A percentile compares a stretch with the other conserved stretches of the same genome.
phyloP scores from a whole-genome alignment of 805 yeast species.

The Cyberlindnera mrakii region DNA sequence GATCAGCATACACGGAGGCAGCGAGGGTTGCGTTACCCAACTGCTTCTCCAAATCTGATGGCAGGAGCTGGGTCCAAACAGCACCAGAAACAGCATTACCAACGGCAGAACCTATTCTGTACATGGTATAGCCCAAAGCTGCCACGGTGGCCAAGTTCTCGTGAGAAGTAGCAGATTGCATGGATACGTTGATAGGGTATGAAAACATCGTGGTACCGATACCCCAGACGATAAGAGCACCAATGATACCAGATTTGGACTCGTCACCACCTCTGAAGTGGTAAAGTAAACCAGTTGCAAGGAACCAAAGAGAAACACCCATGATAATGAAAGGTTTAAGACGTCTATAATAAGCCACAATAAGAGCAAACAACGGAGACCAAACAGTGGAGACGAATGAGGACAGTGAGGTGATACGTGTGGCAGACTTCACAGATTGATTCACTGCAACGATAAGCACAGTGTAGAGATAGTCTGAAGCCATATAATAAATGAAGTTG shows the following conservation, averaged over 20 bases:
- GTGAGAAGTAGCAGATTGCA: slow-evolving; percentile 55
- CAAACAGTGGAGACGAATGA: slow-evolving; percentile 57
- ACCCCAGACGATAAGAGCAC: slow-evolving; percentile 58
- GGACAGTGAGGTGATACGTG: slow-evolving; percentile 52
- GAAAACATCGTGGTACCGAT: slow-evolving; percentile 69
- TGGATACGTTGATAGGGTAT: slow-evolving; percentile 58
- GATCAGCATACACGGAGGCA: slow-evolving; percentile 42
- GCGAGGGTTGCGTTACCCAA: slow-evolving; percentile 36
- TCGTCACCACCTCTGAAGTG: slow-evolving; percentile 49
- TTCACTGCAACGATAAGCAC: slow-evolving; percentile 59
- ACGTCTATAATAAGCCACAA: slow-evolving; percentile 41
- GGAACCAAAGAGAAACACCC: slow-evolving; percentile 54
- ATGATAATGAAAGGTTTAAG: slow-evolving; percentile 54
- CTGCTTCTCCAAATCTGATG: slow-evolving; percentile 29
- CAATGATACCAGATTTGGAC: slow-evolving; percentile 54
- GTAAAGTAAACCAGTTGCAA: slow-evolving; percentile 52
- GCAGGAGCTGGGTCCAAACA: slow-evolving; percentile 62
- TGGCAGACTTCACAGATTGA: slow-evolving; percentile 54
- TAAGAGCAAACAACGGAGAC: slow-evolving; percentile 51
- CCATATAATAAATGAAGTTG: slow-evolving; percentile 62
- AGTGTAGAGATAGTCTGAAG: slow-evolving; percentile 62
- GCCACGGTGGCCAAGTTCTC: slow-evolving; percentile 64
- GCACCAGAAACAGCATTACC: slow-evolving; percentile 66
- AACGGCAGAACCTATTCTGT: slow-evolving; percentile 59
- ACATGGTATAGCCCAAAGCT: slow-evolving; percentile 49